These are phyloP conservation scores for Cercophora newfieldiana DNA, from an alignment of 495 filamentous ascomycete genomes.

Conservation along the genomic window DNA sequence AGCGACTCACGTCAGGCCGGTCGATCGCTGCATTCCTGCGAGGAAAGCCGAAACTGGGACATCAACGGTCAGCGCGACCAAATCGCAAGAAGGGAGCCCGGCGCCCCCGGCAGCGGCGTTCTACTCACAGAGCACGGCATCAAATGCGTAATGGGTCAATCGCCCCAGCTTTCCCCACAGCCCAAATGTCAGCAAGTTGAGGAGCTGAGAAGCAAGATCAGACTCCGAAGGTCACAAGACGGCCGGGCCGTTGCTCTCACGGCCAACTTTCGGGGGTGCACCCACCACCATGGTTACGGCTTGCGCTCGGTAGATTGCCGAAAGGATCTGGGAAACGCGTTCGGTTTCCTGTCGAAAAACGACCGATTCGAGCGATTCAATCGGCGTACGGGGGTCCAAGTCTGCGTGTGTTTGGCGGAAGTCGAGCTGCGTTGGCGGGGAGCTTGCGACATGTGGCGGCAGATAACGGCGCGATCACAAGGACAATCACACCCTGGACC, in stretches of 20 bases:
- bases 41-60: conserved; percentile 85
- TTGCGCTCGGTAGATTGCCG: not conserved
- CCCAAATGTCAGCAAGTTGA: conserved; percentile 62
- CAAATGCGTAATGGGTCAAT: conserved; percentile 91
- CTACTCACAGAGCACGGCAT: conserved; percentile 82
- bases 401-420: not conserved
- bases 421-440: conserved; percentile 2
- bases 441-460: conserved; percentile 1
- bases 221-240: conserved; percentile 31
- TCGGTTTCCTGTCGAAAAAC: not conserved
- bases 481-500: not conserved
- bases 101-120: conserved; percentile 17
- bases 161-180: conserved; percentile 79
- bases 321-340: not conserved
- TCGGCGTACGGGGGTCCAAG: not conserved
- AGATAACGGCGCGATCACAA: conserved; percentile 13
- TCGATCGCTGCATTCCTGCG: conserved; percentile 93
- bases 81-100: not conserved
- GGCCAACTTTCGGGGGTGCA: conserved; percentile 22
- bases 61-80: conserved; percentile 26
- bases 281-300: conserved; percentile 46
- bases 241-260: conserved; percentile 7
- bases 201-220: conserved; percentile 47
- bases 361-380: not conserved
- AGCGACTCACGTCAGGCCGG: conserved; percentile 87